Base-by-base conservation (phyloP, 2,329 filamentous ascomycete genomes). In the Fusarium sp. region DNA sequence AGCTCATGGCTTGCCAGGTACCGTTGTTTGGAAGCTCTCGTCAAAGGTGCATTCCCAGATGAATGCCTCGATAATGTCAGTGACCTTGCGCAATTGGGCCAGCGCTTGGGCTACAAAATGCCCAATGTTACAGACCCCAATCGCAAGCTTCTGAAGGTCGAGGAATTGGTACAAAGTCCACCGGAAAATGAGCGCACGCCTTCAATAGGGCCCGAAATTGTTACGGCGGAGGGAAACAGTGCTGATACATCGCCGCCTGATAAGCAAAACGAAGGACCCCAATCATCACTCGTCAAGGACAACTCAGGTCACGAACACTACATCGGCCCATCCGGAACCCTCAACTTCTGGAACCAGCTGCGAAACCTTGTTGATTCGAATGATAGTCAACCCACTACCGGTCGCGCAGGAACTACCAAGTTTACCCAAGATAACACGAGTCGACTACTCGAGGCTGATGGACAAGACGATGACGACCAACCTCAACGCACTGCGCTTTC, bases 291-390 rank as follows among this genome's bases (percentile, higher is more conserved):
- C 8, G 76, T 80, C 8, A 73, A 73, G 13, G 80, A 81, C 27
- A 76, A 77, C 2, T 73, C 77, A 15, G 80, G 80, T 0, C 77
- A 77, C 44, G 75, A 78, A 61, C 79, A 81, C 53, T 81, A 80
- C 44, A 80, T 81, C 27, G 79, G 80, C 1, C 79, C 79, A 6
- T 81, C 79, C 1, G 79, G 80, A 3, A 80, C 77, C 4, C 74
- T 81, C 16, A 76, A 78, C 58, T 81, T 81, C 49, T 70, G 79
- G 47, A 78, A 76, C 3, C 75, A 80, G 55, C 73, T 81, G 2
- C 76, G 80, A 4, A 65, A 76, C n/a, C 71, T 80, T 2, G 63
- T 80, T 8, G 62, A 77, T 5, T 67, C 73, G 3, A 73, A 72
- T 18, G 65, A 72, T 9, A 51, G 51, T 2, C 24, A 43, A n/a